Conservation (phyloP, 345 rosid genomes). For the Erodium maritimum region DNA sequence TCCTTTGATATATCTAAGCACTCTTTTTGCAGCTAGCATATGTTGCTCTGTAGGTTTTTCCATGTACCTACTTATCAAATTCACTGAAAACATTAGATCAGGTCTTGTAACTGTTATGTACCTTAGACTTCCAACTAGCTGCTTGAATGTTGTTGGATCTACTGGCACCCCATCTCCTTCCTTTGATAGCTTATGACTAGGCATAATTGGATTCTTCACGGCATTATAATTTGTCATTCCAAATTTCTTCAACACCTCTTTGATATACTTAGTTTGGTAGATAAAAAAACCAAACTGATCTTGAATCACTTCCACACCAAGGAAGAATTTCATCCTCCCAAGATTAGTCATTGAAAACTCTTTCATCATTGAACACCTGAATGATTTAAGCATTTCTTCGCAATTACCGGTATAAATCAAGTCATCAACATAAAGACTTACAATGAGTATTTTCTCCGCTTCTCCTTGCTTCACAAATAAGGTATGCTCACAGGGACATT, state of each 20-base stretch:
- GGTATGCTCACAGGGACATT: neutral
- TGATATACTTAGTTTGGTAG: neutral
- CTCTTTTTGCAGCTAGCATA: too few relatives aligned
- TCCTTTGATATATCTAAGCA: too few relatives aligned
- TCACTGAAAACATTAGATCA: too few relatives aligned
- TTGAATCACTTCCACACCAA: slow-evolving; percentile 2
- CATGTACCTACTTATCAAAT: too few relatives aligned
- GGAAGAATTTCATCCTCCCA: slow-evolving; percentile 3
- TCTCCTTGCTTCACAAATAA: neutral
- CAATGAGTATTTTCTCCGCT: neutral
- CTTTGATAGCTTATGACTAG: too few relatives aligned
- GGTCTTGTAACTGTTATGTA: too few relatives aligned
- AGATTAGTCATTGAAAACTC: slow-evolving; percentile 4
- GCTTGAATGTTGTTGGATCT: too few relatives aligned
- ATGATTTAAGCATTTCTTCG: neutral
- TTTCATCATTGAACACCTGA: neutral
- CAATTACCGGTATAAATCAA: neutral
- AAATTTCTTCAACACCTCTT: too few relatives aligned
- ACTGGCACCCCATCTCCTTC: too few relatives aligned
- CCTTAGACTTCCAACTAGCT: too few relatives aligned
- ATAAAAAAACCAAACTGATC: neutral
- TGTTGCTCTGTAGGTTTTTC: too few relatives aligned
- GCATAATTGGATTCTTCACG: neutral
- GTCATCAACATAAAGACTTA: too few relatives aligned
- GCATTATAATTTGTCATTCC: neutral